Conservation (phyloP, 2,329 filamentous ascomycete genomes). For the Calonectria honghensis region DNA sequence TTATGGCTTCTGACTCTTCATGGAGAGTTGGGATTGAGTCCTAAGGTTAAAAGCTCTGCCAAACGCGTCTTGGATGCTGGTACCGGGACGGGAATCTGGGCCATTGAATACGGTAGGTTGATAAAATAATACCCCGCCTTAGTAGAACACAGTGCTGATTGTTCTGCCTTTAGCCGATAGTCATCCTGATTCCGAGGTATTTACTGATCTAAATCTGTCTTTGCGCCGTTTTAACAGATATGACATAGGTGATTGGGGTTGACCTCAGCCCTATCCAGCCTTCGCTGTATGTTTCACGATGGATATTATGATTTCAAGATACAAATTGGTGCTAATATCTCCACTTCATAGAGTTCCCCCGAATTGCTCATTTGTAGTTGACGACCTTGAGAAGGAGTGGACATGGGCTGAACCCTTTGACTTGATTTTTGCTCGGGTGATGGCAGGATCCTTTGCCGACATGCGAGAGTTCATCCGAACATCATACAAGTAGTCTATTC, state of each 20-base stretch:
- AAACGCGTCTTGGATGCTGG: conserved; percentile 33
- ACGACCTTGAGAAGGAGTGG: conserved; percentile 39
- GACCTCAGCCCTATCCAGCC: conserved; percentile 40
- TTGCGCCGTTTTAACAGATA: background rate
- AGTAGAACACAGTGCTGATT: background rate
- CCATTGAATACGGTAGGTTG: conserved; percentile 31
- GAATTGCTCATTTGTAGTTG: conserved; percentile 36
- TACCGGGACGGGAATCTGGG: conserved; percentile 36
- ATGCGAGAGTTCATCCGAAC: conserved; percentile 33
- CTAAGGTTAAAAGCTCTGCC: conserved; percentile 7
- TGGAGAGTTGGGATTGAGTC: conserved; percentile 20
- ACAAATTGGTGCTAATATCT: background rate
- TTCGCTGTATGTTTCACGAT: conserved; percentile 18
- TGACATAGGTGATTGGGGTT: conserved; percentile 32
- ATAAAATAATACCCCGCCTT: background rate
- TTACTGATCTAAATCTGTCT: background rate
- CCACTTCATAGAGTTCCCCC: conserved; percentile 17
- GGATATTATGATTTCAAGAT: background rate
- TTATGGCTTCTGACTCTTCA: conserved; percentile 31
- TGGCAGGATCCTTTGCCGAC: conserved; percentile 34
- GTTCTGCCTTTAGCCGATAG: conserved; percentile 23
- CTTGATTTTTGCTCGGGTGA: conserved; percentile 31
- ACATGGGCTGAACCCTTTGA: conserved; percentile 32
- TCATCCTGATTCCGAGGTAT: conserved; percentile 37
- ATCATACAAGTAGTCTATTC: conserved; percentile 18